Evolutionary conservation across 2,329 filamentous ascomycete species (phyloP), one percentile per base, ranked within the genome.

Genomic region (Xylaria polymorpha): DNA sequence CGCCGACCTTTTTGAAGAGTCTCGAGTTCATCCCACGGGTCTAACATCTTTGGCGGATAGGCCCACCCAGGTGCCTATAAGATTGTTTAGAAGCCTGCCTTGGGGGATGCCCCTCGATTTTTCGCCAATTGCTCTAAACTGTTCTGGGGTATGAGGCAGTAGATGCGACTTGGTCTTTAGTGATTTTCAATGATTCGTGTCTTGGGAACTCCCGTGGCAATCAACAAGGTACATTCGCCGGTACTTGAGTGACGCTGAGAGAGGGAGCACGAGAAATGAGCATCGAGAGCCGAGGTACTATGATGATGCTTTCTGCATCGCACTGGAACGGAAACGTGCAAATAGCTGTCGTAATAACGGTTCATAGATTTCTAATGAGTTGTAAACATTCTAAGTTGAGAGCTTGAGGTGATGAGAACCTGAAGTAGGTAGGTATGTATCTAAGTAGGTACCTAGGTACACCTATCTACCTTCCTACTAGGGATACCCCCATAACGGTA

Each of bases 21-120:
- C 39, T 78, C 73, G 41, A 76, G 71, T 67, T 79, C 77, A 62
- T 79, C 77, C 77, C 77, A 79, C 4, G 77, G 76, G 29, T 79
- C 78, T 57, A 78, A 67, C 77, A 79, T 79, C 9, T 55, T 74
- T 63, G 12, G 58, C 39, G 39, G 41, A 66, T 48, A 39, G 20
- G 41, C 43, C 43, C 43, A 29, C 53, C 3, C 15, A 14, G 41
- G 12, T 50, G 51, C 9, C 25, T 22, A 18, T 15, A 53, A 43
- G 12, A 37, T 32, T 41, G 20, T 35, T 50, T 43, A 25, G 7
- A 43, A 25, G 9, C 18, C 41, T 25, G 53, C 32, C 48, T 29
- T 18, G n/a, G 8, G 10, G 6, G 32, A 39, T 32, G 20, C 12
- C 8, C 25, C 18, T 43, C 15, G 6, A 25, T 6, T 9, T 25